Evolutionary conservation across 1,284 basidiomycete species (phyloP), one percentile per base, ranked within the genome.

Genomic region (Bjerkandera adusta): DNA sequence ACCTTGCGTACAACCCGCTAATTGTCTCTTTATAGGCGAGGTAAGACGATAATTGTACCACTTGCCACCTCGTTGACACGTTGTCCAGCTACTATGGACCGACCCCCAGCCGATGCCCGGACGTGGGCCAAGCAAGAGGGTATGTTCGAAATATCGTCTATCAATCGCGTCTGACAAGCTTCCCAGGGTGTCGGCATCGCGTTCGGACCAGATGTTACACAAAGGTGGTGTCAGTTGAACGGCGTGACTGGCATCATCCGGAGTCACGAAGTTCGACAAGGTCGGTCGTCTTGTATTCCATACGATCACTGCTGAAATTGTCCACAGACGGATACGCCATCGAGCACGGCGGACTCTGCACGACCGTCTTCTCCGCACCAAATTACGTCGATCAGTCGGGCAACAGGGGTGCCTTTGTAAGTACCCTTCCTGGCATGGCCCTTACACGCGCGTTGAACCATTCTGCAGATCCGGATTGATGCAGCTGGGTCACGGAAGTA

Each of bases 221-320:
- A 76, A 58, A 72, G 81, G 45, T 97, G 93, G 93, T 97, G 94
- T 65, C 80, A 85, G 49, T 71, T 87, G 27, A 97, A 97, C 65
- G 79, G 85, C 33, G 76, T 97, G 38, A 89, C 92, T 24, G 92
- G 92, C 3, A 79, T 99, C 43, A 86, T 99, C 58, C 87, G 97
- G 44, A 94, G 91, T 57, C 97, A 99, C 67, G 97, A 99, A 79
- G 96, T 99, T 36, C 84, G 97, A 48, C 92, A 96, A 75, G 85
- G 89, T 86, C 57, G 47, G 76, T 54, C 15, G 8, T 30, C 36
- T 35, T 43, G 10, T 38, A 22, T 24, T 27, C 39, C 26, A 42
- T n/a, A n/a, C n/a, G n/a, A n/a, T 15, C 37, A 44, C 32, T 43
- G 43, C 43, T 38, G 20, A 26, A 43, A 18, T 2, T 42, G 12